Base-by-base conservation (phyloP, 768 basidiomycete species). In the Boletellus emodensis region DNA sequence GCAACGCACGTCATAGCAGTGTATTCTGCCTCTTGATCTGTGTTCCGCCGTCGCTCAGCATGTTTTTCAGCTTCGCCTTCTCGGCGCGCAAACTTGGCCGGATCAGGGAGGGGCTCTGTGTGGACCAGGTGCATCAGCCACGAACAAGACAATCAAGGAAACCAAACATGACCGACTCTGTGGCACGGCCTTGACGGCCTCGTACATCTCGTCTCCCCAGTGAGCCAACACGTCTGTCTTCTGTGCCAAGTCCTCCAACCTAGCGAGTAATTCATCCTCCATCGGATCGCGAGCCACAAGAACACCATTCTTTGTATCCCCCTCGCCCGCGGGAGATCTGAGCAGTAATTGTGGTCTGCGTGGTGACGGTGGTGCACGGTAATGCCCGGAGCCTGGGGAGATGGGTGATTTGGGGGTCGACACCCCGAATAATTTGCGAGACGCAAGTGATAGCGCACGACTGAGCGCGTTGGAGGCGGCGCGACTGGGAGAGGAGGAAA, bases 201-300 rank as follows among this genome's bases (percentile, higher is more conserved):
- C 89, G 60, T 90, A 89, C 81, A 96, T 86, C 75, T 93, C 88
- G 57, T 98, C 95, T 18, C 90, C 96, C 83, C 94, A 95, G 53
- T 89, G 86, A 49, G 89, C 88, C 51, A 98, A 72, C 46, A 94
- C 93, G 53, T 90, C 85, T 32, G 95, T 95, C 78, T 98, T 99
- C 76, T 96, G 91, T 32, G 94, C 95, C 3, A 94, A 73, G 55
- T 94, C 89, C 63, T 98, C 95, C 38, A 98, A 72, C 17, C 72
- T 67, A 3, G 75, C 81, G n/a, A 96, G 71, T n/a, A 96, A 68
- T 52, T 83, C 81, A 53, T 95, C 90, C 58, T 96, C 93, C 57
- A 87, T 72, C 1, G 85, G 85, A 59, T 89, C 85, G 17, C 78
- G 68, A 53, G 75, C 72, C 6, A n/a, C 20, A 7, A 49, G 48